Conservation (phyloP, 148 eudicot species). For the Heliamphora exappendiculata region DNA sequence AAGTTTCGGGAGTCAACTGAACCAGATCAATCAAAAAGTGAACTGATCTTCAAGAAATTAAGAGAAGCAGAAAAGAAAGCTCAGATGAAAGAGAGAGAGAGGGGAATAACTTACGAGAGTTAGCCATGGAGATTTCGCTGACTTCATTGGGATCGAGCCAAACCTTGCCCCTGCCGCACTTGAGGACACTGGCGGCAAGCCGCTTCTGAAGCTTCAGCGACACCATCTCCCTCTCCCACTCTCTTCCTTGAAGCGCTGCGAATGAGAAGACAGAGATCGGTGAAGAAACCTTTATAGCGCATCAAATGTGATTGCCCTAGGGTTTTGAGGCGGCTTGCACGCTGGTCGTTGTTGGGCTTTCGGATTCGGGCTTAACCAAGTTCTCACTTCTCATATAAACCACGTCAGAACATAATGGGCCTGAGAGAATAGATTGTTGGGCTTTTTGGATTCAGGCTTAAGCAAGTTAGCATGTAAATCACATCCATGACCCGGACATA, state of each 20-base stretch:
- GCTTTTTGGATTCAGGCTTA: no score
- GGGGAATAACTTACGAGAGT: conserved; percentile 46
- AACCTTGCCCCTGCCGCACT: conserved; percentile 72
- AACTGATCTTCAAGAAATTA: conserved; percentile 2
- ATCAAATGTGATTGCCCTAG: background rate
- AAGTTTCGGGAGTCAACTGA: background rate
- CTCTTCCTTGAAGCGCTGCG: background rate
- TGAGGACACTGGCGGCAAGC: conserved; percentile 62
- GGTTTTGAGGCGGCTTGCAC: background rate
- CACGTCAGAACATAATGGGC: no score
- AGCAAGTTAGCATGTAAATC: no score
- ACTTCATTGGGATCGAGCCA: conserved; percentile 86
- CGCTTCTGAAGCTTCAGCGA: conserved; percentile 77
- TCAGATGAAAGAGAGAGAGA: background rate
- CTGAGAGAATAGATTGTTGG: no score
- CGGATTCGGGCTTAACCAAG: background rate
- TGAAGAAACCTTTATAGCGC: background rate
- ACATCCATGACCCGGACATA: no score
- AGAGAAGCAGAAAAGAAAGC: background rate
- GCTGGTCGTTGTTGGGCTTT: conserved; percentile 1
- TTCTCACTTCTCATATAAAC: no score
- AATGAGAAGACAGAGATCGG: background rate
- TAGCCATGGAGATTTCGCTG: conserved; percentile 86
- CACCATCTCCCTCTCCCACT: conserved; percentile 43
- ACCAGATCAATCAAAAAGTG: background rate